Percentiles rank a stretch among this genome's conserved stretches.
Evolutionary conservation across 306 rosid genomes (phyloP).

Genomic region (Prunus davidiana): DNA sequence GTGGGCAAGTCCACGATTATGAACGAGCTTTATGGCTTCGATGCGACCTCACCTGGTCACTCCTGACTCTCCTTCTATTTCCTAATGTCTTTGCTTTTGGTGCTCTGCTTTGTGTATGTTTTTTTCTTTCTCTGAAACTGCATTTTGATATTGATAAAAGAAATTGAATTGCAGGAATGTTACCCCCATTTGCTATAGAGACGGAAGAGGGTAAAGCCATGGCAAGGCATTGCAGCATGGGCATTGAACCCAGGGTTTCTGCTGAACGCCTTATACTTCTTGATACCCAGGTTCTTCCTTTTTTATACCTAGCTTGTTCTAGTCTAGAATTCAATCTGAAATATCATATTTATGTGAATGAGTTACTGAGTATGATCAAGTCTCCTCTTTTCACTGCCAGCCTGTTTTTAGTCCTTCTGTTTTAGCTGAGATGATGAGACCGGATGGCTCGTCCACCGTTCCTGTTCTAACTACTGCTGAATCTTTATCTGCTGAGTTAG

Average conservation of each 20-base stretch:
- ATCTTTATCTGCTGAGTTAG: conserved; percentile 73
- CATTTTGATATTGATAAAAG: background rate
- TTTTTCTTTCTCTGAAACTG: background rate
- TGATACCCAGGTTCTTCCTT: conserved; percentile 66
- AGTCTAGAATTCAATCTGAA: background rate
- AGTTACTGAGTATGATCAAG: background rate
- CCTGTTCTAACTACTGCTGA: conserved; percentile 66
- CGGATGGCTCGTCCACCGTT: conserved; percentile 73
- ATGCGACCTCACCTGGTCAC: conserved; percentile 74
- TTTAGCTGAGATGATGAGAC: conserved; percentile 83
- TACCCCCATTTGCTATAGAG: conserved; percentile 65
- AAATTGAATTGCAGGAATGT: conserved; percentile 52
- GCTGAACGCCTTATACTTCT: conserved; percentile 83
- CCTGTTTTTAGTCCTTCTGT: conserved; percentile 80
- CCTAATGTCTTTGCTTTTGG: background rate
- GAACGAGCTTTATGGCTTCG: conserved; percentile 87
- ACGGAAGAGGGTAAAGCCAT: conserved; percentile 69
- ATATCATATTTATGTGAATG: background rate
- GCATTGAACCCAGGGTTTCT: conserved; percentile 85
- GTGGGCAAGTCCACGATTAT: conserved; percentile 83
- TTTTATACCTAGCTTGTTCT: background rate
- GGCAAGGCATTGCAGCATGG: conserved; percentile 84
- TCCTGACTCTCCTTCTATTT: background rate
- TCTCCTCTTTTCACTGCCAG: conserved; percentile 40
- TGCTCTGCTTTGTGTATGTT: background rate